Conservation (phyloP, 208 protist species). For the Crithidia thermophila region DNA sequence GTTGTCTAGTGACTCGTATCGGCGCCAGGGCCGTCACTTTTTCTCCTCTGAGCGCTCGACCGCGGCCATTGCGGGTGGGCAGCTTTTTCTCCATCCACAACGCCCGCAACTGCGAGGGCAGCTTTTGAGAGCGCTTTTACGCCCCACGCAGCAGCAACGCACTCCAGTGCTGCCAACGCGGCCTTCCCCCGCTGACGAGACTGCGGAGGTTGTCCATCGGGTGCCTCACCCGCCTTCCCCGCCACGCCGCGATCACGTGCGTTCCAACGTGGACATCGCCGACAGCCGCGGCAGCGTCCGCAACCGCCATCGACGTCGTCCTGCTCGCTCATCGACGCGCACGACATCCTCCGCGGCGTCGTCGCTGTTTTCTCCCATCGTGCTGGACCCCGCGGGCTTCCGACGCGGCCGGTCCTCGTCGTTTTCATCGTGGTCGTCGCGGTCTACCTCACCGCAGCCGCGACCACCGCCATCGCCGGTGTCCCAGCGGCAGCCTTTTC, state of each 20-base stretch:
- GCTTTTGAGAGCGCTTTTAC: no score
- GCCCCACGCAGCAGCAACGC: no score
- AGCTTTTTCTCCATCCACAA: neutral
- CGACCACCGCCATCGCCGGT: slow-evolving; percentile 3
- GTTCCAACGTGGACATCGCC: no score
- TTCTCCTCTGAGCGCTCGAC: neutral
- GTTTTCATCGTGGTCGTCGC: slow-evolving; percentile 29
- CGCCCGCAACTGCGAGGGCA: neutral
- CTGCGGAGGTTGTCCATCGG: no score
- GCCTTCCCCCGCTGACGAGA: no score
- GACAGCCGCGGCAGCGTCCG: neutral
- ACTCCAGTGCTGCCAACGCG: no score
- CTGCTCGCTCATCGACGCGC: neutral
- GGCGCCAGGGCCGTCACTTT: slow-evolving; percentile 12
- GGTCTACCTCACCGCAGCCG: slow-evolving; percentile 27
- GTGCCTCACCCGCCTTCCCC: no score
- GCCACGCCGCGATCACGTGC: no score
- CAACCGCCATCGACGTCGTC: neutral
- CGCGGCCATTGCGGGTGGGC: neutral
- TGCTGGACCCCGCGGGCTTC: neutral
- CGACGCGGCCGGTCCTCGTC: slow-evolving; percentile 7
- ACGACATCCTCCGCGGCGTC: neutral
- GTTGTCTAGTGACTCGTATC: neutral
- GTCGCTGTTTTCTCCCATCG: slow-evolving; percentile 7
- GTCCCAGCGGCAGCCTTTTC: neutral